Base-by-base conservation (phyloP, 305 asterid genomes). In the Withania somnifera region DNA sequence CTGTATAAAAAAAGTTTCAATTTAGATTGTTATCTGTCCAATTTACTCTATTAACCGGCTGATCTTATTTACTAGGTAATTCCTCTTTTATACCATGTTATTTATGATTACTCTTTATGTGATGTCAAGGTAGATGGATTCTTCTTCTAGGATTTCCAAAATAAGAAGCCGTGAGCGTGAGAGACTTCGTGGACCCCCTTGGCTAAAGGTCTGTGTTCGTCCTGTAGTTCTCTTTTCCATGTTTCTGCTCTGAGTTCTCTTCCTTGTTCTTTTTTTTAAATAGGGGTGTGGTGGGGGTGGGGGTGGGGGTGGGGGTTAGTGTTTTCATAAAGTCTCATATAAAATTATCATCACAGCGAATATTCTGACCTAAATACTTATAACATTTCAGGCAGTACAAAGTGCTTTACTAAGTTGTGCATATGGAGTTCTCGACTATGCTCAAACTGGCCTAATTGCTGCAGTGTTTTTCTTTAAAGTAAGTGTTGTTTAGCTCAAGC, bases 381-480 rank as follows among this genome's bases (percentile, higher is more conserved):
- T 38, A 84, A 64, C 78, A 77, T 89, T 83, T 84, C 92, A 94
- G 98, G 92, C 94, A 78, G 40, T 96, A 61, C 99, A 94, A 85
- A 90, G 97, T 68, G 95, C 94, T 66, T 84, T 94, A 82, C 97
- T 94, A 87, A 92, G 84, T 83, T 90, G 95, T 77, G 86, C 89
- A 71, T 96, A 96, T 73, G 94, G 97, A 28, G 94, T 91, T 89
- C 98, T 96, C 75, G 99, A 96, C 90, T 94, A 96, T 88, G 99
- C 99, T 82, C 98, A 96, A 87, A 94, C 98, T 58, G 98, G 99
- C 88, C 84, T 96, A 88, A 94, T 96, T 86, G 99, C 98, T 53
- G 97, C 99, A 36, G 99, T 96, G 36, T 96, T 96, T 86, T 91
- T 94, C 97, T 96, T 96, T 83, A 94, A 96, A 86, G 99, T 91